These are phyloP conservation scores for Zygoascus biomembranicola DNA, from an alignment of 805 yeast species.

Conservation along the genomic window DNA sequence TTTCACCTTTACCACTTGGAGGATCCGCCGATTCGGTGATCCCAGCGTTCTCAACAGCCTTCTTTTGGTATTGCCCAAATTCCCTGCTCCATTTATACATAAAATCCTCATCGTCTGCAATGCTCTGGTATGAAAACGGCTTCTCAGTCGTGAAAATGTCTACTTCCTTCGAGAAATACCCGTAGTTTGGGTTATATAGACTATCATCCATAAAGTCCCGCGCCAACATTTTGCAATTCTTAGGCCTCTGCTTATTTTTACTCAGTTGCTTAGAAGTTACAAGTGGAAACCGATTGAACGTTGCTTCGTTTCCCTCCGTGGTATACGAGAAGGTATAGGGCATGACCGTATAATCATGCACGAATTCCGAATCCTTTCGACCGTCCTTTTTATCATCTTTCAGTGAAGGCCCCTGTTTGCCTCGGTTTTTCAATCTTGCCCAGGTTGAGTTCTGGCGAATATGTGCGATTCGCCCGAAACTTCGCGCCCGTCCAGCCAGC, in stretches of 20 bases:
- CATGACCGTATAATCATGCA: conserved; percentile 28
- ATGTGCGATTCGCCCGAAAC: not conserved
- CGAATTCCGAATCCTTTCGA: not conserved
- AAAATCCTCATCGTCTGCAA: conserved; percentile 61
- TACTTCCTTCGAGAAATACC: conserved; percentile 73
- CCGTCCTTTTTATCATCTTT: not conserved
- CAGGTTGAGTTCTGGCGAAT: not conserved
- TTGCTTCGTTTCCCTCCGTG: conserved; percentile 28
- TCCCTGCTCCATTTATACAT: conserved; percentile 58
- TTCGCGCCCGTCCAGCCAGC: not conserved
- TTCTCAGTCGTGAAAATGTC: conserved; percentile 61
- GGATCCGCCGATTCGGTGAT: not conserved
- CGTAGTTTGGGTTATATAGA: conserved; percentile 71
- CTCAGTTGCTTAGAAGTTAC: conserved; percentile 32
- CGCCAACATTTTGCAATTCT: conserved; percentile 57
- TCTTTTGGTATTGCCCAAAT: conserved; percentile 37
- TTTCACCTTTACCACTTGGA: not conserved
- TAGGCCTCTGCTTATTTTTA: conserved; percentile 42
- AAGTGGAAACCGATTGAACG: conserved; percentile 38
- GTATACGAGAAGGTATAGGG: conserved; percentile 29
- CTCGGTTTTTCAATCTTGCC: not conserved
- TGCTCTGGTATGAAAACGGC: conserved; percentile 53
- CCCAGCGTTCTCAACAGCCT: conserved; percentile 15
- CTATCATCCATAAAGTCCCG: conserved; percentile 82
- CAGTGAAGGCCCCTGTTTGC: not conserved